Evolutionary conservation across 2,329 filamentous ascomycete species (phyloP).

Genomic region (Phaeosphaeriaceae sp.): DNA sequence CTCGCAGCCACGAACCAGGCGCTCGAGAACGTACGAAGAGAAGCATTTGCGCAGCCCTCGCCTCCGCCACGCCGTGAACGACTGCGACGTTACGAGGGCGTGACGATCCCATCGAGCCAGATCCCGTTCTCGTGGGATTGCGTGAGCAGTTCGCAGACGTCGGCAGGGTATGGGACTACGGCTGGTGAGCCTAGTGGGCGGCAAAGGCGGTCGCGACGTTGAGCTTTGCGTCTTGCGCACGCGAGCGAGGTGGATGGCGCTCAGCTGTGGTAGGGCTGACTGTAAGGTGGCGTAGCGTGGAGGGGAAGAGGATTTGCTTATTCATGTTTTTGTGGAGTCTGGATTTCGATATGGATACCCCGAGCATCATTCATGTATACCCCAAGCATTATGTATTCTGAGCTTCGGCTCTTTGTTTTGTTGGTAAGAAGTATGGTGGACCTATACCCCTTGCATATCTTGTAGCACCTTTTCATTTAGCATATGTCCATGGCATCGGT

Average conservation of each 20-base stretch:
- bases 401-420: no score
- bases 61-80: constrained; percentile 42
- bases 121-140: constrained; percentile 49
- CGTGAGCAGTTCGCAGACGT: constrained; percentile 44
- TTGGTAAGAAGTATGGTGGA: no score
- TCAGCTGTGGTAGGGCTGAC: no score
- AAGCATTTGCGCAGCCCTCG: constrained; percentile 45
- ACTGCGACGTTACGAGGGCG: constrained; percentile 40
- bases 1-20: constrained; percentile 47
- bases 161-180: constrained; percentile 21
- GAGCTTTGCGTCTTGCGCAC: neutral
- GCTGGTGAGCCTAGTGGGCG: constrained; percentile 31
- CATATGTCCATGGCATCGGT: no score
- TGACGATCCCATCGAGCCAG: constrained; percentile 36
- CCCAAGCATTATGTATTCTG: no score
- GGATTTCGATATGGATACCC: no score
- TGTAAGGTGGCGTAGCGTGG: neutral
- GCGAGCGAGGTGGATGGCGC: neutral
- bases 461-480: no score
- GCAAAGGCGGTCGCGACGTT: constrained; percentile 35
- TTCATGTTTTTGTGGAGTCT: no score
- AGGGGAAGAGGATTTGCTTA: no score
- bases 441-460: no score
- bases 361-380: no score
- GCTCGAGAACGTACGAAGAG: constrained; percentile 43